Conservation (phyloP, 495 filamentous ascomycete genomes). For the Bacidia rubella region DNA sequence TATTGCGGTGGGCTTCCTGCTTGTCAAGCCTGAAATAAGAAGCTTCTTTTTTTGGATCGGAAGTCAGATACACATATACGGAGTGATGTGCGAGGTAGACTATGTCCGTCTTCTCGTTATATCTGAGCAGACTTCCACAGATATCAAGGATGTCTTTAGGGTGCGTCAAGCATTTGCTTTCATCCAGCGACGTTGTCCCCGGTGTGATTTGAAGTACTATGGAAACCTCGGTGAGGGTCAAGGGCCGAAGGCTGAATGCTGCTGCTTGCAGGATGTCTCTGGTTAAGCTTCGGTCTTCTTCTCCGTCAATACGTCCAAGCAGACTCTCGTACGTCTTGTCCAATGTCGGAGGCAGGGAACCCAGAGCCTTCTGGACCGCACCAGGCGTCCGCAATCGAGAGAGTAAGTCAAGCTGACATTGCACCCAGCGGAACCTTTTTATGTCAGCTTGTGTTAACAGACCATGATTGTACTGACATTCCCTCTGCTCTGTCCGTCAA, state of each 20-base stretch:
- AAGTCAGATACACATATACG: slow-evolving; percentile 3
- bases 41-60: not conserved
- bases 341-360: slow-evolving; percentile 3
- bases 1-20: not conserved
- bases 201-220: slow-evolving; percentile 7
- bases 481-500: slow-evolving; percentile 6
- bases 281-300: slow-evolving; percentile 5
- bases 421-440: slow-evolving; percentile 11
- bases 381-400: slow-evolving; percentile 7
- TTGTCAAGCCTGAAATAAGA: not conserved
- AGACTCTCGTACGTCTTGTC: slow-evolving; percentile 7
- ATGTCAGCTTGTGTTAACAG: not conserved
- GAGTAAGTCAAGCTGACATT: slow-evolving; percentile 11
- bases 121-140: slow-evolving; percentile 8
- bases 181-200: slow-evolving; percentile 4
- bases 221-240: not conserved
- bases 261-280: not conserved
- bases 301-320: slow-evolving; percentile 5
- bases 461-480: not conserved
- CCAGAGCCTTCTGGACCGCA: slow-evolving; percentile 6
- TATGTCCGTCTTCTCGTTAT: slow-evolving; percentile 2
- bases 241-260: slow-evolving; percentile 6
- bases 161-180: slow-evolving; percentile 8
- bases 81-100: slow-evolving; percentile 5
- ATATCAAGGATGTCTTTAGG: slow-evolving; percentile 10